phyloP scores from a whole-genome alignment of 331 rosid species.

The Malus hybrid region DNA sequence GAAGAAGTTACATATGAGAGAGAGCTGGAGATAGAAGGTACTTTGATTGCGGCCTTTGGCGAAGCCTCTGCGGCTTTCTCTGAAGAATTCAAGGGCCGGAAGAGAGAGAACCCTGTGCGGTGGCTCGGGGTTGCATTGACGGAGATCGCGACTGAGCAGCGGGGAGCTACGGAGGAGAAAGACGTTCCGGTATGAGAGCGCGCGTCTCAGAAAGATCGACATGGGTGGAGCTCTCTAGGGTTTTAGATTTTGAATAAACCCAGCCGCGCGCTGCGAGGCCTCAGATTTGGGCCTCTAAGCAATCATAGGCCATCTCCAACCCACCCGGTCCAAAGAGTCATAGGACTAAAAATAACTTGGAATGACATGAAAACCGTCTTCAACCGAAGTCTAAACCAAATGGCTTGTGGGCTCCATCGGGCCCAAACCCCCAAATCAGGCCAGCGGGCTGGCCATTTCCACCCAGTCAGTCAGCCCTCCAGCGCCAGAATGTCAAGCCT shows the following conservation, averaged over 20 bases:
- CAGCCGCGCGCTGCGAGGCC: background rate
- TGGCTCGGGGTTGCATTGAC: constrained; percentile 12
- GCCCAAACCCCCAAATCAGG: too few species aligned
- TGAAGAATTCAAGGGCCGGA: constrained; percentile 32
- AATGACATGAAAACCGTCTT: too few species aligned
- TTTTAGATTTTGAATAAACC: constrained; percentile 25
- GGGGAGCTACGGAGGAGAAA: constrained; percentile 34
- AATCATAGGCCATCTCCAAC: background rate
- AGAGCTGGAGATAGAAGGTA: constrained; percentile 2
- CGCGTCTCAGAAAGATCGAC: constrained; percentile 55
- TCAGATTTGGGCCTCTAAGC: background rate
- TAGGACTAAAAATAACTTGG: too few species aligned
- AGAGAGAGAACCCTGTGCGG: constrained; percentile 13
- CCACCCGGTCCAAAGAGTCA: too few species aligned
- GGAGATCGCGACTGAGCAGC: constrained; percentile 9
- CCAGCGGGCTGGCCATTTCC: too few species aligned
- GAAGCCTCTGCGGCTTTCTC: constrained; percentile 63
- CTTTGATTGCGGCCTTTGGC: constrained; percentile 81
- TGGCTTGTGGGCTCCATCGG: too few species aligned
- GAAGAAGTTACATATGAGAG: background rate
- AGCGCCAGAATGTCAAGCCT: too few species aligned
- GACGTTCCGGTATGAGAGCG: constrained; percentile 37
- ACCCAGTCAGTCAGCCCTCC: too few species aligned
- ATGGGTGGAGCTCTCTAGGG: constrained; percentile 24
- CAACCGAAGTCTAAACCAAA: too few species aligned